Evolutionary conservation across 306 rosid species (phyloP).

Genomic region (Cucurbita argyrosperma): DNA sequence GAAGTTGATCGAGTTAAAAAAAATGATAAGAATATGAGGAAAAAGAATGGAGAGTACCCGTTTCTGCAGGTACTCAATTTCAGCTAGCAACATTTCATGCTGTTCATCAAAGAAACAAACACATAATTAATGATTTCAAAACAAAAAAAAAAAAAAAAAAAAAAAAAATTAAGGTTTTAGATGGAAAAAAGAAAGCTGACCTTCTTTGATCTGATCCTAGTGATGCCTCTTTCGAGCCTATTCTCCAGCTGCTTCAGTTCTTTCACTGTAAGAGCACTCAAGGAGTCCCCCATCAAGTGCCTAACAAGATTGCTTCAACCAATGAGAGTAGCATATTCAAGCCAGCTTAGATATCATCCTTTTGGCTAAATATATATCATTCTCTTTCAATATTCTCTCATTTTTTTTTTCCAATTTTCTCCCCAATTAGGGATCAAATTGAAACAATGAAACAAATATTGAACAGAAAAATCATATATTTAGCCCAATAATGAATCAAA

Average conservation of each 20-base stretch:
- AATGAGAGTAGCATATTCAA: not conserved
- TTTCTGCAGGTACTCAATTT: conserved; percentile 74
- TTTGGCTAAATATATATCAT: not conserved
- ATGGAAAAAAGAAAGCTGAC: conserved; percentile 2
- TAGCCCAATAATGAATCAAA: not conserved
- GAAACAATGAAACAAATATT: not conserved
- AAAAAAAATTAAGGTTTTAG: not conserved
- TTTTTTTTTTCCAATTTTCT: not conserved
- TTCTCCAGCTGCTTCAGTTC: conserved; percentile 84
- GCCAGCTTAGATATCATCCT: not conserved
- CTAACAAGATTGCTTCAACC: conserved; percentile 20
- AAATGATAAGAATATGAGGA: not conserved
- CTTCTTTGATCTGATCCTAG: conserved; percentile 85
- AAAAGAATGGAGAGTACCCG: conserved; percentile 20
- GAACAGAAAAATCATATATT: not conserved
- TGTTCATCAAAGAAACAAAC: conserved; percentile 6
- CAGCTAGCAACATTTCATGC: conserved; percentile 74
- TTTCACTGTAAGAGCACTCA: conserved; percentile 59
- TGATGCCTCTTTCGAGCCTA: conserved; percentile 69
- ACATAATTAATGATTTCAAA: not conserved
- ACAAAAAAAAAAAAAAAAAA: not conserved
- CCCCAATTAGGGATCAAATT: not conserved
- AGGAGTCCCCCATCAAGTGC: conserved; percentile 81
- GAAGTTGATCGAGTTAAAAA: not conserved
- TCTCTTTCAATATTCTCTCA: not conserved